These are phyloP conservation scores for Lactifluus volemus DNA, from an alignment of 768 basidiomycete species.

Conservation along the genomic window DNA sequence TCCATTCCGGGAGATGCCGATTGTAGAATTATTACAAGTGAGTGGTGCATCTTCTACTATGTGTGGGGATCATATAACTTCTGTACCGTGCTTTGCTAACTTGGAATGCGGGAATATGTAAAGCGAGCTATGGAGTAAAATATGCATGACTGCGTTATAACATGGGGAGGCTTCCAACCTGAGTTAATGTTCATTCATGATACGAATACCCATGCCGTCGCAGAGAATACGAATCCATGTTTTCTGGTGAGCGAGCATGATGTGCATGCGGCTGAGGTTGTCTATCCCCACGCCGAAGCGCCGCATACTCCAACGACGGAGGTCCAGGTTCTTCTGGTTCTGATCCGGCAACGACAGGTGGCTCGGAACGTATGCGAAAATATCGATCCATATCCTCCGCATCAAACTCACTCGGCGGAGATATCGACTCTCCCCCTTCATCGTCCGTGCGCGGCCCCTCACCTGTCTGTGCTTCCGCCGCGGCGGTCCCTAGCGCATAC, in stretches of 20 bases:
- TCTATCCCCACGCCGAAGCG: background rate
- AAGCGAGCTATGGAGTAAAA: no score
- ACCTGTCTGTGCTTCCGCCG: no score
- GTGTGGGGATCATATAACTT: no score
- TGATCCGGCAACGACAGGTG: background rate
- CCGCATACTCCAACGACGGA: slow-evolving; percentile 1
- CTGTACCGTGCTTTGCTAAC: no score
- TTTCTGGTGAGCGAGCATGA: background rate
- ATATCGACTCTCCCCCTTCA: slow-evolving; percentile 9
- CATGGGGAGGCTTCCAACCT: no score
- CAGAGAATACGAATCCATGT: background rate
- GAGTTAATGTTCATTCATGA: background rate
- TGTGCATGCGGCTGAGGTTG: background rate
- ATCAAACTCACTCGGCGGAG: slow-evolving; percentile 47
- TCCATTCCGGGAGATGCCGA: no score
- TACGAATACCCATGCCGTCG: background rate
- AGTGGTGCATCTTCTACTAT: no score
- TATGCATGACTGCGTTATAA: no score
- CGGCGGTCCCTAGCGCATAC: no score
- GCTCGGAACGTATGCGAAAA: slow-evolving; percentile 40
- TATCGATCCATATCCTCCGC: slow-evolving; percentile 68
- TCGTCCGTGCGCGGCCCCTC: no score
- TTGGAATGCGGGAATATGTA: no score
- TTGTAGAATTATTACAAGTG: no score
- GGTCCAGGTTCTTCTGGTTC: background rate